Evolutionary conservation across 148 eudicot genomes (phyloP).

Genomic region (Camellia japonica): DNA sequence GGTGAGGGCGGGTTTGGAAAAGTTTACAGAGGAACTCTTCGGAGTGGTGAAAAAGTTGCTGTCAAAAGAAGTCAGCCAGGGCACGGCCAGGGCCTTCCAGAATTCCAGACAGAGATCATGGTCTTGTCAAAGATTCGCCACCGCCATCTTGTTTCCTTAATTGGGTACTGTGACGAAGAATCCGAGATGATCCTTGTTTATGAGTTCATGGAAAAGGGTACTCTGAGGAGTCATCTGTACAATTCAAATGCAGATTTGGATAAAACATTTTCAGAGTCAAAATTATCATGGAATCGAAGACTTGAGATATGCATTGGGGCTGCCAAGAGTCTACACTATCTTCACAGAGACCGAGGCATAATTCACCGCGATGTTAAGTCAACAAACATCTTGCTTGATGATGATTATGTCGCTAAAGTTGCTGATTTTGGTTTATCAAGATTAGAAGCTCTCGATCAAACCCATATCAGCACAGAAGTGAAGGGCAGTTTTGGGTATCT

Average conservation of each 20-base stretch:
- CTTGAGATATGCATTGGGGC: slow-evolving; percentile 55
- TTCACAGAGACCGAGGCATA: slow-evolving; percentile 44
- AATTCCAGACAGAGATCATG: slow-evolving; percentile 53
- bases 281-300: slow-evolving; percentile 45
- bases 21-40: slow-evolving; percentile 45
- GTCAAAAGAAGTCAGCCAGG: slow-evolving; percentile 47
- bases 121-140: slow-evolving; percentile 51
- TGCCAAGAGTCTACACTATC: slow-evolving; percentile 49
- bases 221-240: slow-evolving; percentile 46
- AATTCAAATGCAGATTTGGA: background rate
- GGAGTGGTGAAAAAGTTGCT: slow-evolving; percentile 40
- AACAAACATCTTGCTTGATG: slow-evolving; percentile 54
- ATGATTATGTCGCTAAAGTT: slow-evolving; percentile 52
- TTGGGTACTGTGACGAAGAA: slow-evolving; percentile 49
- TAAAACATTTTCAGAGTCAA: background rate
- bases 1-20: slow-evolving; percentile 65
- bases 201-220: slow-evolving; percentile 61
- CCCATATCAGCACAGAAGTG: slow-evolving; percentile 36
- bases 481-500: slow-evolving; percentile 63
- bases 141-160: slow-evolving; percentile 49
- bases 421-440: slow-evolving; percentile 57
- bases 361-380: slow-evolving; percentile 70
- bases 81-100: slow-evolving; percentile 46
- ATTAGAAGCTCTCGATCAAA: slow-evolving; percentile 32
- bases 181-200: slow-evolving; percentile 59